Evolutionary conservation across 2,329 filamentous ascomycete species (phyloP), one percentile per base, ranked within the genome.

Genomic region (Nemania sp.): DNA sequence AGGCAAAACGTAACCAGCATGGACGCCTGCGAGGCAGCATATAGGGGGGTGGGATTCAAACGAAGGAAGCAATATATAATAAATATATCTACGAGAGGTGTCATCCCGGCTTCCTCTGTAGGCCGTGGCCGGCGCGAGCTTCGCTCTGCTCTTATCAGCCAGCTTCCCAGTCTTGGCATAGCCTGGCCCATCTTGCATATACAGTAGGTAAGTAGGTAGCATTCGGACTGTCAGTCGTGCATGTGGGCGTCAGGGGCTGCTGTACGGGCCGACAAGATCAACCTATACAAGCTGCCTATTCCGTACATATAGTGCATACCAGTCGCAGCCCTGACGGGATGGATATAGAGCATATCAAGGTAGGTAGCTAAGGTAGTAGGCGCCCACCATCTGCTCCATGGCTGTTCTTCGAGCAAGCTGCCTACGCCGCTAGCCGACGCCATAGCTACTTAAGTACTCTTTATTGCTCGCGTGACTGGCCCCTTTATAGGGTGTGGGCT

Each of bases 201-300:
- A 12, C n/a, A n/a, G n/a, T n/a, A n/a, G n/a, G n/a, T n/a, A n/a
- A n/a, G 25, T 29, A 7, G 25, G 21, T 58, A 61, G n/a, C 29
- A 58, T 49, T 54, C 54, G 54, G 39, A 42, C 49, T 21, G 39
- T 34, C 50, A 40, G 25, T 34, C 34, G 20, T 50, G 54, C 55
- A 58, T 57, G 7, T 11, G 32, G 40, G 25, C 25, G 25, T 3
- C 25, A 29, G 25, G 25, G 25, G 25, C 25, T 29, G 25, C 25
- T 29, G 3, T 29, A 7, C 25, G 25, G 25, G 25, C 25, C 25
- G 25, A 29, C 7, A 7, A 29, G 25, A 29, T 29, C 3, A 29
- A 29, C 25, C 25, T 29, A 29, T 29, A 7, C 25, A 29, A 29
- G 7, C 25, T 29, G 47, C 20, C 35, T 50, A 32, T 37, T 45